Percentiles rank a stretch among this genome's conserved stretches.
phyloP scores from a whole-genome alignment of 148 eudicot species.

The Silene conica region DNA sequence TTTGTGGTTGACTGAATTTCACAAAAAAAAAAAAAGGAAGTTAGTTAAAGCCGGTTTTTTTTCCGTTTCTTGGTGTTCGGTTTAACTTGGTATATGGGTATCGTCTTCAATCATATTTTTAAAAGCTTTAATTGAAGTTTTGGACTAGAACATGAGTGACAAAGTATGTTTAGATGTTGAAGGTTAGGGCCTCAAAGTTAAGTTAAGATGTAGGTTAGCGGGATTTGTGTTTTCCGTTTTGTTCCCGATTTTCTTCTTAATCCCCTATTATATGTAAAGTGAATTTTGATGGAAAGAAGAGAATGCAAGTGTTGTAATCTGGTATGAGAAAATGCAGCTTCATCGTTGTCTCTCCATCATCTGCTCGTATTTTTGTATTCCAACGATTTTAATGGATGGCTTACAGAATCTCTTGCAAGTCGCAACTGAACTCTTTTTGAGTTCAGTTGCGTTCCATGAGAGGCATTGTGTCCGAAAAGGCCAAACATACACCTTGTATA shows the following conservation, averaged over 20 bases:
- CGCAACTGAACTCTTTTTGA: too few relatives aligned
- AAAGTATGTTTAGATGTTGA: constrained; percentile 26
- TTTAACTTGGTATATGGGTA: constrained; percentile 22
- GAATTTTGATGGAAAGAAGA: constrained; percentile 40
- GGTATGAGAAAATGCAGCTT: constrained; percentile 6
- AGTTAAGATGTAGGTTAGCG: constrained; percentile 29
- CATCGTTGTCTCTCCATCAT: background rate
- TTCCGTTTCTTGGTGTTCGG: constrained; percentile 12
- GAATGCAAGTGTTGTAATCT: constrained; percentile 17
- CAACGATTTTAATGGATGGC: too few relatives aligned
- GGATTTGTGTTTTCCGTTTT: constrained; percentile 10
- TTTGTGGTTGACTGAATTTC: constrained; percentile 22
- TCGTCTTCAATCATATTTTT: constrained; percentile 10
- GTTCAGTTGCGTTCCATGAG: too few relatives aligned
- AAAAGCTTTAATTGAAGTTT: constrained; percentile 20
- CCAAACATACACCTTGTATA: too few relatives aligned
- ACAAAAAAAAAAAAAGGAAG: constrained; percentile 6
- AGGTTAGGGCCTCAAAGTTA: constrained; percentile 21
- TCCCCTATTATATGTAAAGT: constrained; percentile 50
- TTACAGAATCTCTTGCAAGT: too few relatives aligned
- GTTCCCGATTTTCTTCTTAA: constrained; percentile 19
- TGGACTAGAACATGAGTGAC: constrained; percentile 23
- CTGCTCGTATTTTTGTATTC: background rate
- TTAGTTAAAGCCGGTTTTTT: constrained; percentile 21
- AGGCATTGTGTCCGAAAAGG: too few relatives aligned